phyloP scores from a whole-genome alignment of 2,329 filamentous ascomycete species.

The Colletotrichum sp. region DNA sequence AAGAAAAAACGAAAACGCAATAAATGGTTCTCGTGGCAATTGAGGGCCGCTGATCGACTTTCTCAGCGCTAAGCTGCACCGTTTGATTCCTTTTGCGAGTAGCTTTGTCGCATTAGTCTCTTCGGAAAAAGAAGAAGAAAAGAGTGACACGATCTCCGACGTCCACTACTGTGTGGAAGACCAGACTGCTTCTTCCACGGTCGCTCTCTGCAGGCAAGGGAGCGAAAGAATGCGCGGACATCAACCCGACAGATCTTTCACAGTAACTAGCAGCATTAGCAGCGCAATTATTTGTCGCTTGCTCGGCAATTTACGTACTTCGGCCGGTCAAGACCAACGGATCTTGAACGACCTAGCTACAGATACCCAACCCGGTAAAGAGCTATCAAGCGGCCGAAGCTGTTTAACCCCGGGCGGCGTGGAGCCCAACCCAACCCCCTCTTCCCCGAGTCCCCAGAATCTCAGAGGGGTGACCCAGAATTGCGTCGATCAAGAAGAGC shows the following conservation, averaged over 20 bases:
- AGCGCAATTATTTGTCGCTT: background rate
- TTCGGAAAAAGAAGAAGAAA: background rate
- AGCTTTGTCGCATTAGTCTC: background rate
- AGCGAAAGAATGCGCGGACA: background rate
- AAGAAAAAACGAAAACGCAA: background rate
- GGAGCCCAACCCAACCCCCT: background rate
- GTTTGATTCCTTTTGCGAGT: background rate
- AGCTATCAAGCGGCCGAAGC: background rate
- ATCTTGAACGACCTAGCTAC: background rate
- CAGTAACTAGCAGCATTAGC: background rate
- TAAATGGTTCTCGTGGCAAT: background rate
- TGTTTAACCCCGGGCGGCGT: background rate
- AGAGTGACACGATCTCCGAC: background rate
- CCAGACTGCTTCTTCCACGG: background rate
- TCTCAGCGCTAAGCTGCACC: background rate
- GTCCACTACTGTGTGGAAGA: background rate
- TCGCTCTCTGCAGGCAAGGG: background rate
- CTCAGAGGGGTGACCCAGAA: background rate
- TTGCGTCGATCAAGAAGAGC: background rate
- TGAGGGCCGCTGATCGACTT: background rate
- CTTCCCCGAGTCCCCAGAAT: background rate
- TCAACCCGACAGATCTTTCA: background rate
- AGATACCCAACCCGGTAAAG: background rate
- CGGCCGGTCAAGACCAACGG: background rate
- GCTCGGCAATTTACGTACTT: background rate